Evolutionary conservation across 257 asterid genomes (phyloP), one percentile per base, ranked within the genome.

Genomic region (Fraxinus pennsylvanica): DNA sequence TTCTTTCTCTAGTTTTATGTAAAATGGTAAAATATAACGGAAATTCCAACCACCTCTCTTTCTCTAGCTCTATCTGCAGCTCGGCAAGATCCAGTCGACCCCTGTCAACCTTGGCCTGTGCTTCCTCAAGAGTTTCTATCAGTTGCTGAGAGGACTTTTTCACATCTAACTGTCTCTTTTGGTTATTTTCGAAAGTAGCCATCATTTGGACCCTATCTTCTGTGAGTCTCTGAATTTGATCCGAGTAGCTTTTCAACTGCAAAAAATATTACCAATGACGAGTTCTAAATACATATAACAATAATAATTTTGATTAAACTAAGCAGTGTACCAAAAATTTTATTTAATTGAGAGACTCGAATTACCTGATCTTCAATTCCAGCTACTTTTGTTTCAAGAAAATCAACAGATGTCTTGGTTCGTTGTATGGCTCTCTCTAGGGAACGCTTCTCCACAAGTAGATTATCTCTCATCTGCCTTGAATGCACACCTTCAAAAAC

Each of bases 301-400:
- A 66, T 25, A 32, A 19, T n/a, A 76, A 76, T 52, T 78, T 33
- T 61, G 65, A 29, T 75, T 36, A 25, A 39, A 68, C 65, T 59
- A 52, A 50, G 70, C 68, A 71, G 17, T 30, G 72, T 72, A 79
- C 41, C 30, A 14, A 59, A 66, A 0, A 8, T 80, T 39, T 63
- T 2, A 74, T 33, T 65, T 39, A 17, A 21, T 0, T 68, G 73
- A 70, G 74, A 43, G 74, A 73, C 69, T 35, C 35, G 38, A 35
- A 65, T 72, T 87, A 92, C 99, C 94, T 93, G 99, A 84, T 96
- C 98, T 76, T 92, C 97, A 73, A 96, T 87, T 87, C 92, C 91
- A 75, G 89, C 82, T 81, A 89, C 93, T 90, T 92, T 92, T 68
- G 80, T 79, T 39, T 88, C 87, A 57, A 82, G 90, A 81, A 88